A percentile compares a stretch with the other conserved stretches of the same genome.
Conservation (phyloP, 306 rosid species). For the Glycine tomentella region DNA sequence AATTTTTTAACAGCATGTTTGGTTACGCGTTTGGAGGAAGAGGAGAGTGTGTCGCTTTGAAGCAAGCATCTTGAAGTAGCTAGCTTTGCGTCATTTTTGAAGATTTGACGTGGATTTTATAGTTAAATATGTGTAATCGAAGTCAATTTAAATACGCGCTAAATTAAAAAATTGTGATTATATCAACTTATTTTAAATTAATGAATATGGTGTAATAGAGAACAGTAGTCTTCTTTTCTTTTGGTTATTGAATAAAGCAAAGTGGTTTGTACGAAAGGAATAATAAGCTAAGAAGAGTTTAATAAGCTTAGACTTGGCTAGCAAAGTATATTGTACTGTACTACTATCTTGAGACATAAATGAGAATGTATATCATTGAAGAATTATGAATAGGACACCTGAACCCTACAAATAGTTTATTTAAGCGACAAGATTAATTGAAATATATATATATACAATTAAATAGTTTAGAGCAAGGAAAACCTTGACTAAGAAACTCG, state of each 20-base stretch:
- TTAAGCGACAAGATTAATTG: not conserved
- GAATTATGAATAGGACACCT: not conserved
- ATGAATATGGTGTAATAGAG: not conserved
- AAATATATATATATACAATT: not conserved
- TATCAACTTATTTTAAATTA: not conserved
- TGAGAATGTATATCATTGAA: not conserved
- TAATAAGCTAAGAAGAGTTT: not conserved
- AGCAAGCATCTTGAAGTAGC: not conserved
- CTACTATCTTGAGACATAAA: not conserved
- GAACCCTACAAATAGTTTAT: constrained; percentile 15
- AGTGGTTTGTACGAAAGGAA: not conserved
- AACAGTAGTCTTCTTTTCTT: not conserved
- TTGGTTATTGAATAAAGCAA: not conserved
- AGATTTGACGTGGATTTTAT: not conserved
- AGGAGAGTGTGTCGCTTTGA: not conserved
- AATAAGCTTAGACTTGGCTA: not conserved
- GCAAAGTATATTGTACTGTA: not conserved
- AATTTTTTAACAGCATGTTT: not conserved
- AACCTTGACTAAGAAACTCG: constrained; percentile 15
- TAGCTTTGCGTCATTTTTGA: not conserved
- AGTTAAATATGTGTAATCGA: no score
- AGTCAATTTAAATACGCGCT: no score
- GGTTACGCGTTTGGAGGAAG: not conserved
- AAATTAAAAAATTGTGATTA: not conserved
- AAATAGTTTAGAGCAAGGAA: constrained; percentile 7